Evolutionary conservation across 768 basidiomycete genomes (phyloP).

Genomic region (Suillus paluster): DNA sequence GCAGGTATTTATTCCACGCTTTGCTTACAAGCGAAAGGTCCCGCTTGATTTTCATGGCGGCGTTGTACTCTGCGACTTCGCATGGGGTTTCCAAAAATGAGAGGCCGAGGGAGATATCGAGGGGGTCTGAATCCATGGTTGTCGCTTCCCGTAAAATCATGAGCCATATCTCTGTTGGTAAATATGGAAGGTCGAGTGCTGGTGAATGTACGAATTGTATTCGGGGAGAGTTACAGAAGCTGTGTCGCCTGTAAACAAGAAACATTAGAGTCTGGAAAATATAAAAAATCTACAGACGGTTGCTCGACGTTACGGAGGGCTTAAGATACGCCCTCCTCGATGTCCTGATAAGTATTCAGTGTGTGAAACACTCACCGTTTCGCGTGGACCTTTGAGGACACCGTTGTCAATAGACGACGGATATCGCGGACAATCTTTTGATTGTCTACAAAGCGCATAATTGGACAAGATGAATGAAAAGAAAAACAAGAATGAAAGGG

Average conservation of each 20-base stretch:
- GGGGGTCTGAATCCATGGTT: constrained; percentile 45
- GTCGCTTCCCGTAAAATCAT: constrained; percentile 64
- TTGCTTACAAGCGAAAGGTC: constrained; percentile 57
- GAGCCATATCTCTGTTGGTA: constrained; percentile 72
- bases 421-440: constrained; percentile 22
- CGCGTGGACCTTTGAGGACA: constrained; percentile 24
- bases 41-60: constrained; percentile 52
- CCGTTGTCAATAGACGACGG: constrained; percentile 16
- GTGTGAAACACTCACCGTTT: constrained; percentile 20
- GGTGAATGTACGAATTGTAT: constrained; percentile 31
- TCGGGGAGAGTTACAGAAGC: constrained; percentile 9
- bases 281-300: not conserved
- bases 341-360: not conserved
- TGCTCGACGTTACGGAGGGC: not conserved
- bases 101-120: constrained; percentile 52
- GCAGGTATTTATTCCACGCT: constrained; percentile 56
- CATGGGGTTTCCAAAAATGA: constrained; percentile 60
- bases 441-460: constrained; percentile 20
- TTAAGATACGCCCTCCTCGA: not conserved
- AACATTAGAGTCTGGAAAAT: not conserved
- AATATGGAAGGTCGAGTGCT: constrained; percentile 42
- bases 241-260: constrained; percentile 12
- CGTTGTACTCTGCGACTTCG: constrained; percentile 49
- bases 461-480: not conserved
- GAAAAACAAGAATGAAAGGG: constrained; percentile 7